phyloP scores from a whole-genome alignment of 441 rosid genomes.

The Aquilaria agallochum region DNA sequence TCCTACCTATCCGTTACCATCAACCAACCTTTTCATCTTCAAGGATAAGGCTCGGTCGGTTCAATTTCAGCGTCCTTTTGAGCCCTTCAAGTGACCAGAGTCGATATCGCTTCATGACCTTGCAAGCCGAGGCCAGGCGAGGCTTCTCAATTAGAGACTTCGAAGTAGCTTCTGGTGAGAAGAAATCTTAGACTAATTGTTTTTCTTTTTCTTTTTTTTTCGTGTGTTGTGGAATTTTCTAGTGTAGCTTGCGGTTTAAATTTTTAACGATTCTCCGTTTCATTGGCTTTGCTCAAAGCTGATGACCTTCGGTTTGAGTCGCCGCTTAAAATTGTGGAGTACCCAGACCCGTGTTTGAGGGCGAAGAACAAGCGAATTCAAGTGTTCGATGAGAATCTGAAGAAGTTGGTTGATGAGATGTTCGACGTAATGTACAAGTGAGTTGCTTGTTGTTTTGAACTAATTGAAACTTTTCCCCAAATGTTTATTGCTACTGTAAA shows the following conservation, averaged over 20 bases:
- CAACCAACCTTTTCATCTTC: conserved; percentile 20
- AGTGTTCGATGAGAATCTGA: conserved; percentile 68
- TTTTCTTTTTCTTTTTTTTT: background rate
- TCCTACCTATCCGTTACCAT: conserved; percentile 36
- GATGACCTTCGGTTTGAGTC: conserved; percentile 65
- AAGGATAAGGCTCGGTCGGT: conserved; percentile 13
- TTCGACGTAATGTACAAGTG: conserved; percentile 93
- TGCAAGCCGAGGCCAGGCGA: conserved; percentile 58
- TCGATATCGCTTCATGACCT: conserved; percentile 16
- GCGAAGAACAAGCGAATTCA: conserved; percentile 67
- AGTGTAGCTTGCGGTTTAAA: background rate
- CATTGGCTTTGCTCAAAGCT: conserved; percentile 22
- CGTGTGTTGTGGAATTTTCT: background rate
- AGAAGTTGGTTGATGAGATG: conserved; percentile 76
- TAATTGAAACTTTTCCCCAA: background rate
- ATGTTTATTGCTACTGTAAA: background rate
- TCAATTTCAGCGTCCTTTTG: conserved; percentile 27
- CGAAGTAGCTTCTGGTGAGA: conserved; percentile 51
- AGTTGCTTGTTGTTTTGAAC: conserved; percentile 17
- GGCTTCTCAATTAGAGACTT: conserved; percentile 31
- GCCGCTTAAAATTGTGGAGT: conserved; percentile 74
- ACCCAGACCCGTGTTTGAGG: conserved; percentile 82
- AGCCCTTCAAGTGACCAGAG: conserved; percentile 24
- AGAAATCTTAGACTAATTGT: background rate
- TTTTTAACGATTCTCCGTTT: conserved; percentile 10